Evolutionary conservation across 2,329 filamentous ascomycete species (phyloP).

Genomic region (Thielaviopsis punctulata): DNA sequence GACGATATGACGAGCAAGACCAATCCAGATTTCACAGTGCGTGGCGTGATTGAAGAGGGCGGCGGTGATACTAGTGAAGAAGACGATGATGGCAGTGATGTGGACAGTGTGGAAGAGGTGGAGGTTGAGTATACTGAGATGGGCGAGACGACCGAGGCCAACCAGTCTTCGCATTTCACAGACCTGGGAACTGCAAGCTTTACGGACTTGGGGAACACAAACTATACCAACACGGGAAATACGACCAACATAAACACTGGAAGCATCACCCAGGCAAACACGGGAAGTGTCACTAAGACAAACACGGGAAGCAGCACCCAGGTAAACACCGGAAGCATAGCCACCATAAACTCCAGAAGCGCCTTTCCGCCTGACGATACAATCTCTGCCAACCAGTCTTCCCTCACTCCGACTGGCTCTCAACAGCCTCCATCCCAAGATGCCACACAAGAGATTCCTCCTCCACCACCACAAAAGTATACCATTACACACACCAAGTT

Average conservation of each 20-base stretch:
- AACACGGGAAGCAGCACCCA: too few species aligned
- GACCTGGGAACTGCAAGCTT: too few species aligned
- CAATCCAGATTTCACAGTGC: constrained; percentile 31
- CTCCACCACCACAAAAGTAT: constrained; percentile 20
- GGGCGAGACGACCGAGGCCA: constrained; percentile 22
- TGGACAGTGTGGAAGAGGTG: constrained; percentile 1
- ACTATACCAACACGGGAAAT: too few species aligned
- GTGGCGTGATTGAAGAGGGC: constrained; percentile 17
- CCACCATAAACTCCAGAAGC: too few species aligned
- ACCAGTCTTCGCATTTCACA: constrained; percentile 14
- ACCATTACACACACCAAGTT: constrained; percentile 48
- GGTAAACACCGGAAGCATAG: too few species aligned
- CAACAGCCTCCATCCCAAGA: constrained; percentile 14
- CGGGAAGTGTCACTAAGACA: too few species aligned
- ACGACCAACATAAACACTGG: too few species aligned
- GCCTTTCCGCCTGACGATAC: constrained; percentile 1
- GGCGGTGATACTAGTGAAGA: constrained; percentile 20
- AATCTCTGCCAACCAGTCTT: not conserved
- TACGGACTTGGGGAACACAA: too few species aligned
- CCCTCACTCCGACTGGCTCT: not conserved
- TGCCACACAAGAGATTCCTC: not conserved
- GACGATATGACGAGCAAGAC: constrained; percentile 24
- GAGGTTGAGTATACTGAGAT: constrained; percentile 20
- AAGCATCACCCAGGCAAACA: too few species aligned
- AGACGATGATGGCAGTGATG: constrained; percentile 14